Conservation (phyloP, 1,284 basidiomycete genomes). For the Austroboletus niveus region DNA sequence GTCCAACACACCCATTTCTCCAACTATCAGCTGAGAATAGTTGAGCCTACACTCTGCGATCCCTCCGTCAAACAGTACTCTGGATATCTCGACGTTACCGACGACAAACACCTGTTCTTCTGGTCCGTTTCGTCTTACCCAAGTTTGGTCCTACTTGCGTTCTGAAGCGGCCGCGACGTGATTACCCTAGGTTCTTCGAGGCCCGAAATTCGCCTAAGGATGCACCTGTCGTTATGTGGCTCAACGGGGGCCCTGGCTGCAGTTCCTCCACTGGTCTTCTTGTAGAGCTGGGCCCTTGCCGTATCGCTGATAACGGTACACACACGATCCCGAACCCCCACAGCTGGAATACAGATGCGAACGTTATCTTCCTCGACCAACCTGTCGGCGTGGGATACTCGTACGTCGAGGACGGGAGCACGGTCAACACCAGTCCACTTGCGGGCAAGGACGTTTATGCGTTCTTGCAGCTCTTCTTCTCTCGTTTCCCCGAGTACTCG, state of each 20-base stretch:
- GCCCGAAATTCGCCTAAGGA: conserved; percentile 67
- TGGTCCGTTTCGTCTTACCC: conserved; percentile 47
- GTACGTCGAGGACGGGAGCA: conserved; percentile 70
- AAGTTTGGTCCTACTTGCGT: not conserved
- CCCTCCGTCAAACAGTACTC: conserved; percentile 82
- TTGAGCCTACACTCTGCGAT: conserved; percentile 78
- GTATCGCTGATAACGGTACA: conserved; percentile 63
- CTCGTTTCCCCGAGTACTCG: conserved; percentile 68
- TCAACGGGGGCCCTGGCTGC: conserved; percentile 85
- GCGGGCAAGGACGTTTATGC: conserved; percentile 86
- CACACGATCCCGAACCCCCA: conserved; percentile 72
- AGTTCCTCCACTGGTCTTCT: conserved; percentile 78
- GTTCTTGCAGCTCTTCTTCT: conserved; percentile 86
- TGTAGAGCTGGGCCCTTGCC: conserved; percentile 88
- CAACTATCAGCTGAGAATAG: conserved; percentile 69
- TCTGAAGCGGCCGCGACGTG: conserved; percentile 26
- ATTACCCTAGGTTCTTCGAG: conserved; percentile 76
- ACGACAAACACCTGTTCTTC: conserved; percentile 87
- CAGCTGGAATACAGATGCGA: conserved; percentile 72
- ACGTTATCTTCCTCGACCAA: conserved; percentile 81
- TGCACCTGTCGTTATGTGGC: conserved; percentile 86
- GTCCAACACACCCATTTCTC: conserved; percentile 72
- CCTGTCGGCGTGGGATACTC: conserved; percentile 90
- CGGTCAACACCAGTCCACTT: conserved; percentile 69
- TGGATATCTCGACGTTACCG: conserved; percentile 86